Evolutionary conservation across 2,329 filamentous ascomycete genomes (phyloP), one percentile per base, ranked within the genome.

Genomic region (Juglanconis juglandina): DNA sequence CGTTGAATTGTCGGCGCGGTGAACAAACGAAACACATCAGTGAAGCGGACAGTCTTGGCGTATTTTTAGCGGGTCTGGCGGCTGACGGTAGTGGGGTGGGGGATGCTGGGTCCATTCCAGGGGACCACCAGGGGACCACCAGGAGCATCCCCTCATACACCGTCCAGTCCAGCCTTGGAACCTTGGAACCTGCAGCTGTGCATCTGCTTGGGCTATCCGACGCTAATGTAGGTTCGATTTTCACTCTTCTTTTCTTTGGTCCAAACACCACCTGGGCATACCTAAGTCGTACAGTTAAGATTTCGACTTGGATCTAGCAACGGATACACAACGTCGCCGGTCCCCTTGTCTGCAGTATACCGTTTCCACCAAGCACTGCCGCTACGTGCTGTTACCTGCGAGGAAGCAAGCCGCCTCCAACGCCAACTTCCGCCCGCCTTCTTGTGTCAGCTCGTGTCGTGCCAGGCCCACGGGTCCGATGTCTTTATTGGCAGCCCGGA

Each of bases 161-260:
- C 49, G 14, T 37, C 24, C 24, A 24, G 24, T 52, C 32, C 49
- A 37, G 37, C 14, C 39, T 42, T 52, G 49, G 49, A 52, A 17
- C 42, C 30, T 34, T 47, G 42, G 42, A 42, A 55, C 10, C 30
- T 54, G 44, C 44, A 17, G 53, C 37, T 44, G 49, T 32, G 41
- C 32, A 14, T 35, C 56, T 54, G 34, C 35, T 54, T 58, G 44
- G 55, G 59, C 49, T 9, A 10, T 35, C 37, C 17, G 52, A 54
- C 61, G 61, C 61, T 63, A 63, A 63, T 63, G 61, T 63, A 60
- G 57, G 61, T 57, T 55, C 53, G 48, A 32, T 49, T 41, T n/a
- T 35, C 48, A 34, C 39, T 42, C 53, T 53, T 53, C 49, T 44
- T 33, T 53, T 63, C 61, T 57, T 51, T 44, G 42, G 33, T 17